Base-by-base conservation (phyloP, 2,329 filamentous ascomycete genomes). In the Pseudocercospora vitis region DNA sequence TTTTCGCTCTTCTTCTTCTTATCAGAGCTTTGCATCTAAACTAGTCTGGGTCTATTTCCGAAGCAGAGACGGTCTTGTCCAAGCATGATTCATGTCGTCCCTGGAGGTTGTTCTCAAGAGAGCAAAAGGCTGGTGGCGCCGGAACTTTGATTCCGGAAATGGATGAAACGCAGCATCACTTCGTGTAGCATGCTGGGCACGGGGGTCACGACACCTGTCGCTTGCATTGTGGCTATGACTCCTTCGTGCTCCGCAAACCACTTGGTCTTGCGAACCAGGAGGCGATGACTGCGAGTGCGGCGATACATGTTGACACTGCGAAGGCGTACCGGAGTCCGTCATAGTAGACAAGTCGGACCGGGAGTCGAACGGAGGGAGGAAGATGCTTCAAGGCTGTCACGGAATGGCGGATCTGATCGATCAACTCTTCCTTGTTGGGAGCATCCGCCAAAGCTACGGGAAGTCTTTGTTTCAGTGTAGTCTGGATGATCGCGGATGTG, bases 401-500 rank as follows among this genome's bases (percentile, higher is more conserved):
- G 0, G 82, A 85, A 60, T 86, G 84, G 8, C 82, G 74, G 50
- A 86, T 83, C 50, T 81, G 75, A 23, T 84, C 76, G 42, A 86
- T 81, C 28, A 85, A 69, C 82, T 74, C 77, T 70, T 75, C 77
- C 76, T 82, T 84, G 59, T 84, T 74, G 56, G 79, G 74, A 65
- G 84, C 71, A 65, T 76, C 78, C 63, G 71, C 74, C 67, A 86
- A 70, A 59, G 76, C 81, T 56, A 72, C 69, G 4, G 79, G 78
- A 21, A 86, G 73, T 56, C 76, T 74, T 60, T 76, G 70, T 61
- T 75, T 81, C 59, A 86, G 74, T 51, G 79, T 81, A 52, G 81
- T 86, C 68, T 86, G 83, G 28, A 84, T 74, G 39, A 86, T 82
- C 5, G 82, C 78, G 7, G 82, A 83, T 0, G 81, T 81, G 29